Base-by-base conservation (phyloP, 2,329 filamentous ascomycete genomes). In the Fusarium napiforme region DNA sequence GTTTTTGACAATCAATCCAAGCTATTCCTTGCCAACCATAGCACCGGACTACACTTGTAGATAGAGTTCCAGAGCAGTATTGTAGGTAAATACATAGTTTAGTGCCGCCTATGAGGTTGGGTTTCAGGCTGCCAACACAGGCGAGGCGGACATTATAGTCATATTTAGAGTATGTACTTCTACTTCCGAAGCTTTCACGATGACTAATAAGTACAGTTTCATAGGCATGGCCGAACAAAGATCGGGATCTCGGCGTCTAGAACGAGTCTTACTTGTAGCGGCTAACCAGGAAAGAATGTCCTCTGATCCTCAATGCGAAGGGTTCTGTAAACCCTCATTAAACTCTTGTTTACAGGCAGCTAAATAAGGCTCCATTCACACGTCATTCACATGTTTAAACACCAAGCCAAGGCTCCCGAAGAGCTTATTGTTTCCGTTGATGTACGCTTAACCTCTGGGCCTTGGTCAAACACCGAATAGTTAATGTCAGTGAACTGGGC, bases 301-400 rank as follows among this genome's bases (percentile, higher is more conserved):
- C 11, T 26, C 23, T 28, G 18, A 14, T 19, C 4, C 18, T 26
- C 5, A 11, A 26, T 26, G 4, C 3, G 26, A 19, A 46, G 4
- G 5, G 2, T 26, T 26, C 18, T 46, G 11, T 0, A 4, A 26
- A 8, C 0, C 2, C 11, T 26, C 23, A 9, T 0, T 9, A 19
- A 19, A 2, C 16, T 14, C 43, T 46, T 9, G 11, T 1, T 9
- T 5, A 19, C 23, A 23, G 23, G 23, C 23, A 23, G 23, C 23
- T 23, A 23, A 23, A 23, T 23, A 23, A 23, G 23, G 4, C 23
- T 23, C 23, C 23, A 23, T 23, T 23, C 23, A 23, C 23, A 23
- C 23, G 23, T 23, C 23, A 23, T 23, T 23, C 23, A 3, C 23
- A 23, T 4, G 23, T 23, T 9, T 5, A 19, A 28, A 2, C 18